Conservation (phyloP, 805 yeast genomes). For the Pichia gijzeniarum region DNA sequence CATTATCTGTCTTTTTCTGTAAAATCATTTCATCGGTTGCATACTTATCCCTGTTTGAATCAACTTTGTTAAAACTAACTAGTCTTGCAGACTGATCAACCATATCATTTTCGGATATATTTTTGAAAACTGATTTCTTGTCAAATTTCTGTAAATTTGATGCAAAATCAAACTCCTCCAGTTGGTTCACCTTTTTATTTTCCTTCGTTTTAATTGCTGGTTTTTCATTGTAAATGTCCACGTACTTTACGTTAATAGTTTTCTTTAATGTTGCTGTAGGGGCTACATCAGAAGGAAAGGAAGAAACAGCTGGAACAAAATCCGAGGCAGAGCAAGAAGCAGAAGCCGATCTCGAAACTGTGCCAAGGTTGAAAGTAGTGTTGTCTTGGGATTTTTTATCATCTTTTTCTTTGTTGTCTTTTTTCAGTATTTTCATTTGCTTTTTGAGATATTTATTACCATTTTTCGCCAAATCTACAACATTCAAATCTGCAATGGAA, state of each 20-base stretch:
- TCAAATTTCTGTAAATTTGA: constrained; percentile 78
- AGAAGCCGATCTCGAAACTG: too few species aligned
- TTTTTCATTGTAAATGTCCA: constrained; percentile 9
- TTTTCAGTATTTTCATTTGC: constrained; percentile 14
- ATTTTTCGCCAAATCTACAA: constrained; percentile 43
- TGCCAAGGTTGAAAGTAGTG: not conserved
- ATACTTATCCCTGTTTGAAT: constrained; percentile 40
- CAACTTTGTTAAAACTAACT: constrained; percentile 65
- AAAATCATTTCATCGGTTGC: constrained; percentile 66
- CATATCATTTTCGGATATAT: constrained; percentile 59
- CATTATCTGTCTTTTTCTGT: constrained; percentile 42
- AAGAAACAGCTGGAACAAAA: too few species aligned
- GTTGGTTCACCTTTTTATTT: constrained; percentile 34
- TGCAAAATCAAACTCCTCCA: constrained; percentile 78
- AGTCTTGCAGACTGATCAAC: constrained; percentile 49
- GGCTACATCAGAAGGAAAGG: too few species aligned
- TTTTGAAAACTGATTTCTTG: constrained; percentile 71
- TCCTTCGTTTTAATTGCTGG: not conserved
- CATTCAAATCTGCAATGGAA: constrained; percentile 48
- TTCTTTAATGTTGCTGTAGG: not conserved
- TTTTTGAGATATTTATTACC: constrained; percentile 23
- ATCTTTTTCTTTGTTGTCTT: not conserved
- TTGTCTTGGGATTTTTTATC: constrained; percentile 7
- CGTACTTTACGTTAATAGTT: constrained; percentile 7
- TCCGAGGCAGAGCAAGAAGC: too few species aligned